Evolutionary conservation across 106 monocot genomes (phyloP), one percentile per base, ranked within the genome.

Genomic region (Narthecium ossifragum): DNA sequence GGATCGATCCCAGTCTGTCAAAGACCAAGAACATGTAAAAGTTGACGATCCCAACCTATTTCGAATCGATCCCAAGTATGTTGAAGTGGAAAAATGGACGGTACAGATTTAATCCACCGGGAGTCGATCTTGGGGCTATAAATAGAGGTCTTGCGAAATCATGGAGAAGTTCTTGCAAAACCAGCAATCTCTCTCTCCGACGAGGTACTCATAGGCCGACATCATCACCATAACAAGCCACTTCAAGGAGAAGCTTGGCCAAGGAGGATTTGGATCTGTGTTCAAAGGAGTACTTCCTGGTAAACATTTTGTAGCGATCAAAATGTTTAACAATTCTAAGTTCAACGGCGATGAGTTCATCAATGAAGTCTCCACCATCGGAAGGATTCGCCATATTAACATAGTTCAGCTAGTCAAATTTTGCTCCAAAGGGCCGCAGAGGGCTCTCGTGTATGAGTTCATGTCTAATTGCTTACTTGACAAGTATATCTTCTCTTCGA

Each of bases 391-490:
- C 32, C 83, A 83, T 54, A 49, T 70, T 39, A 83, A 83, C 50
- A 39, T 83, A 6, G 74, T 83, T 26, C 65, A 62, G 14, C 74
- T 83, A 12, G 24, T 83, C 6, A 73, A 73, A 3, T 83, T 75
- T 50, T 84, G 78, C 53, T 74, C 78, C 0, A 71, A 84, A 46
- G 75, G 71, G 18, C 52, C 67, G 15, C 53, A 38, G 8, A 63
- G 26, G 26, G 72, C 76, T 8, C 67, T 81, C 18, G 38, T 81
- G 0, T 81, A 81, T 26, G 81, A 81, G 26, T 81, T 68, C 63
- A 72, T 81, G 81, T 59, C 76, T 9, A 72, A 76, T 30, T 67
- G 63, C 3, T 81, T 76, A 23, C 29, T 81, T 4, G 81, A 81
- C 15, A 81, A 72, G 64, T 76, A 31, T 51, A 81, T 81, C 21